Evolutionary conservation across 164 flowering plant genomes (phyloP).

Genomic region (Liquidambar formosana): DNA sequence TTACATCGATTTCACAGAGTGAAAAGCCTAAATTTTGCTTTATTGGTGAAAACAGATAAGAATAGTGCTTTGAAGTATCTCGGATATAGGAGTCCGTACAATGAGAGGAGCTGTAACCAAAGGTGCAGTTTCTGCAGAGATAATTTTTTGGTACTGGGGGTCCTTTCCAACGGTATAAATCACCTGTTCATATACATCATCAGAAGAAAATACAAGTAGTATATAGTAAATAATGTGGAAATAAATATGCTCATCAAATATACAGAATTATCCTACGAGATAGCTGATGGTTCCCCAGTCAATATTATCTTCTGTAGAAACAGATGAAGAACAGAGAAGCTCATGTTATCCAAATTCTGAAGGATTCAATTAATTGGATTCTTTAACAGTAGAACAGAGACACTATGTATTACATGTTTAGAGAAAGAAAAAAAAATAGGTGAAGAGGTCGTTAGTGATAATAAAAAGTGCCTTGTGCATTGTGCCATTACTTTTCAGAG

Average conservation of each 20-base stretch:
- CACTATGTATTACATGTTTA: too few relatives aligned
- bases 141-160: slow-evolving; percentile 56
- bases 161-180: slow-evolving; percentile 89
- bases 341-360: background rate
- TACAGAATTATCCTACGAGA: background rate
- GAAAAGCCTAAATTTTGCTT: background rate
- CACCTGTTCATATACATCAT: slow-evolving; percentile 52
- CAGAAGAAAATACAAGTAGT: slow-evolving; percentile 10
- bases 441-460: too few relatives aligned
- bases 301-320: background rate
- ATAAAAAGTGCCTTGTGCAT: too few relatives aligned
- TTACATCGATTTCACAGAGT: background rate
- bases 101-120: slow-evolving; percentile 68
- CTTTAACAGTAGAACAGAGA: too few relatives aligned
- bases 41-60: background rate
- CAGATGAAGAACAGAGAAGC: background rate
- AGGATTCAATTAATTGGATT: background rate
- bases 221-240: background rate
- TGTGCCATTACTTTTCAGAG: too few relatives aligned
- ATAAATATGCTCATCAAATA: background rate
- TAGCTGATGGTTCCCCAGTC: background rate
- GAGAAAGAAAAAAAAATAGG: too few relatives aligned
- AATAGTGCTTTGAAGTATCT: background rate
- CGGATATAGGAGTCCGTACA: slow-evolving; percentile 43
- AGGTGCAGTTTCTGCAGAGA: slow-evolving; percentile 69